A percentile compares a stretch with the other conserved stretches of the same genome.
Conservation (phyloP, 352 stramenopile genomes). For the Thalassiosira mediterranea region DNA sequence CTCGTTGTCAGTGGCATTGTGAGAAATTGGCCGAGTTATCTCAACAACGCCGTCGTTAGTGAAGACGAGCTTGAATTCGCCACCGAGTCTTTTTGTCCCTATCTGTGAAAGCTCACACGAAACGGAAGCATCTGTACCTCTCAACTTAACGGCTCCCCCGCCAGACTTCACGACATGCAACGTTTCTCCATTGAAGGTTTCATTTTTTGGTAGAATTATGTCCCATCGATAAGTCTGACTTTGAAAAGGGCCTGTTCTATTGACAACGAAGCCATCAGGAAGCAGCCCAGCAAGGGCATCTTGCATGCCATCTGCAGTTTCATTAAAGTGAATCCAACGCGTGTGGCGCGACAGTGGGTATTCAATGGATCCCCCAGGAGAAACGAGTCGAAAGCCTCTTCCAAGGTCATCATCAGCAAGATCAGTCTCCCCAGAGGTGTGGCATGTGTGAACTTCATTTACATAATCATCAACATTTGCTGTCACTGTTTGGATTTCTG, state of each 20-base stretch:
- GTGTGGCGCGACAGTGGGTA: slow-evolving; percentile 55
- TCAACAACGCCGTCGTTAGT: slow-evolving; percentile 27
- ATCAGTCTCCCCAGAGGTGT: slow-evolving; percentile 50
- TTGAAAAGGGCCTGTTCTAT: slow-evolving; percentile 31
- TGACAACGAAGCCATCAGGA: slow-evolving; percentile 54
- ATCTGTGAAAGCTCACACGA: slow-evolving; percentile 35
- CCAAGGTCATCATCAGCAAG: slow-evolving; percentile 50
- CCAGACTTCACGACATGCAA: slow-evolving; percentile 52
- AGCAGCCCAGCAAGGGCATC: slow-evolving; percentile 51
- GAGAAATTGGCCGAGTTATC: slow-evolving; percentile 76
- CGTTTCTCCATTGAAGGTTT: slow-evolving; percentile 56
- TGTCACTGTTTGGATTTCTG: slow-evolving; percentile 84
- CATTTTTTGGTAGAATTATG: slow-evolving; percentile 61
- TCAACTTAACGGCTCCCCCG: slow-evolving; percentile 52
- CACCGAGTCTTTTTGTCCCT: slow-evolving; percentile 51
- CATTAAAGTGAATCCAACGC: slow-evolving; percentile 59
- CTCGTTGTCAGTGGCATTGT: slow-evolving; percentile 88
- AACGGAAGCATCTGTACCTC: slow-evolving; percentile 42
- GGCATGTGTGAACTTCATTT: slow-evolving; percentile 70
- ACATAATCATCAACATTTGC: slow-evolving; percentile 68
- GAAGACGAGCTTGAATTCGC: slow-evolving; percentile 61
- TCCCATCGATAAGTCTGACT: slow-evolving; percentile 57
- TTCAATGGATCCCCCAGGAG: slow-evolving; percentile 44
- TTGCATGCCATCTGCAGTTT: slow-evolving; percentile 56
- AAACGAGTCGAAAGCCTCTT: slow-evolving; percentile 60